Conservation (phyloP, 768 basidiomycete species). For the Panaeolus papilionaceus region DNA sequence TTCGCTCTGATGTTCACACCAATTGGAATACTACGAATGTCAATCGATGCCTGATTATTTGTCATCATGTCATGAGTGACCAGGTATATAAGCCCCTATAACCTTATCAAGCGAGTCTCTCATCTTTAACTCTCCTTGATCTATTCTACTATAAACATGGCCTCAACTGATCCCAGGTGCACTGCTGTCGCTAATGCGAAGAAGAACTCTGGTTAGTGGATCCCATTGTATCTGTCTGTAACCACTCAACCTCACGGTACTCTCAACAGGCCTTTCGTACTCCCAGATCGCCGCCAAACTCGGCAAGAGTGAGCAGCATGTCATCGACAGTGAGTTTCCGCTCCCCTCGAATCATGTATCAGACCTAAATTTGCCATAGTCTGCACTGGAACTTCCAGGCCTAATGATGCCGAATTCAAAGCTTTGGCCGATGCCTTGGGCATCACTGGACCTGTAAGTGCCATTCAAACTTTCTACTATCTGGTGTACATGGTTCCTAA, state of each 20-base stretch:
- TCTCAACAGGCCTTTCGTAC: constrained; percentile 53
- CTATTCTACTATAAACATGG: constrained; percentile 39
- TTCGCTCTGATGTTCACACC: neutral
- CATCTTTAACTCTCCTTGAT: constrained; percentile 11
- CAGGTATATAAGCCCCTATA: constrained; percentile 10
- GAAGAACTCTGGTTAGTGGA: constrained; percentile 49
- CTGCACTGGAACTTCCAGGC: constrained; percentile 46
- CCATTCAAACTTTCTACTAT: neutral
- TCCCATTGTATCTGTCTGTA: neutral
- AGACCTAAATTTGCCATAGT: constrained; percentile 41
- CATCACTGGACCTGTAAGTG: constrained; percentile 44
- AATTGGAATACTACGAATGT: neutral
- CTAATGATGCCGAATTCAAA: constrained; percentile 57
- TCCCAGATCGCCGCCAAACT: constrained; percentile 52
- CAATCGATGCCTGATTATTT: constrained; percentile 11
- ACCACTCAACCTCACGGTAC: neutral
- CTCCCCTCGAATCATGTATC: neutral
- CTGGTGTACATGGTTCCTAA: neutral
- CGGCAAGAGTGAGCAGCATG: constrained; percentile 49
- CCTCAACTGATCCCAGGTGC: constrained; percentile 60
- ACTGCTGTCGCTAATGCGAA: constrained; percentile 61
- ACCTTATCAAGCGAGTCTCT: neutral
- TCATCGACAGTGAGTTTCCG: constrained; percentile 57
- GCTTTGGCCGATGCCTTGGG: constrained; percentile 49
- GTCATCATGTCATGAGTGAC: neutral